Base-by-base conservation (phyloP, 306 rosid genomes). In the Prosopis cineraria region DNA sequence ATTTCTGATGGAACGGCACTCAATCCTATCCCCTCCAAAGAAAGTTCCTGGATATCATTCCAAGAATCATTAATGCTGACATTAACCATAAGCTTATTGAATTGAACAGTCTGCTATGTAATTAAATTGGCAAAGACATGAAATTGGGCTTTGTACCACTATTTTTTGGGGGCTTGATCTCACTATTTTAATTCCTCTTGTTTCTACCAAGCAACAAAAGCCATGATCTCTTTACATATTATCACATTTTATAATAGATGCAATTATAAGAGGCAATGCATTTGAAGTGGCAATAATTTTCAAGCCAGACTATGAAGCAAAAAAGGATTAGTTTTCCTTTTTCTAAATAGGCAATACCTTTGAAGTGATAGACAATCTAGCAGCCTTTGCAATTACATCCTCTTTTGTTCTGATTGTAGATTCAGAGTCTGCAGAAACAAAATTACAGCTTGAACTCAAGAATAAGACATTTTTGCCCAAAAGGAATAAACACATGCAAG, bases 341-440 rank as follows among this genome's bases (percentile, higher is more conserved):
- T 72, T 65, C 64, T 47, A 43, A 73, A 73, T 36, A 75, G 69
- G 56, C 74, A 70, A 74, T 79, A 94, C 98, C 98, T 92, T 92
- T 69, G 98, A 92, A 83, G 89, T 75, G 72, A 94, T 81, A 30
- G 98, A 94, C 81, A 94, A 64, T 68, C 97, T 89, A 68, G 95
- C 71, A 72, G 97, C 97, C 97, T 84, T 87, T 48, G 90, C 68
- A 82, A 94, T 81, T 29, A 89, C 77, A 63, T 90, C 91, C 67
- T 84, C 96, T 81, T 90, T 94, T 81, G 68, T 71, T 40, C 89
- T 50, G 52, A 88, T 84, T 50, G 77, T 66, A 16, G 82, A 74
- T 83, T 88, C 93, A 63, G 93, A 79, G 82, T 87, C 98, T 92
- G 87, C 53, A 85, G 68, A 59, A 73, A 3, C n/a, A 75, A 81